Evolutionary conservation across 495 filamentous ascomycete genomes (phyloP).

Genomic region (Hapsidospora chrysogenum): DNA sequence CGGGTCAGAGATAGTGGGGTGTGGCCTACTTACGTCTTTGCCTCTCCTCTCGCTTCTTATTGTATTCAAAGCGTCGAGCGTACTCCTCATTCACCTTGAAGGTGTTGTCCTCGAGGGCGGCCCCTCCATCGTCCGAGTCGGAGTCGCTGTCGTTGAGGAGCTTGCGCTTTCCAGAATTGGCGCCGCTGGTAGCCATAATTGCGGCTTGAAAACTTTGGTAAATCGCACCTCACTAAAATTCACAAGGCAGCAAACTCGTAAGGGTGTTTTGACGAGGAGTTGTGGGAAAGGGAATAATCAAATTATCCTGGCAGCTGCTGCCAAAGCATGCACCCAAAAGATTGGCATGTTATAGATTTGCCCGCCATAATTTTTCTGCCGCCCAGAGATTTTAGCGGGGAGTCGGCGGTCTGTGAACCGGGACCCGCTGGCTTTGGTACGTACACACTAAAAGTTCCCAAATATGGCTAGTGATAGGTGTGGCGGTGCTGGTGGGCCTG

Average conservation of each 20-base stretch:
- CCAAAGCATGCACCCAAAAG: no score
- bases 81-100: slow-evolving; percentile 86
- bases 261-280: neutral
- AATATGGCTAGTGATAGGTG: no score
- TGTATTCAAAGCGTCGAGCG: slow-evolving; percentile 80
- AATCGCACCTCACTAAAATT: neutral
- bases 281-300: neutral
- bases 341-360: no score
- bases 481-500: no score
- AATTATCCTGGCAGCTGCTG: slow-evolving; percentile 1
- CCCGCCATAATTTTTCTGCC: slow-evolving; percentile 14
- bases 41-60: slow-evolving; percentile 87
- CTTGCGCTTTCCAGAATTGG: slow-evolving; percentile 15
- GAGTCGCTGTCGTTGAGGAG: slow-evolving; percentile 25
- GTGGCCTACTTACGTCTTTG: slow-evolving; percentile 47
- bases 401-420: neutral
- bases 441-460: no score
- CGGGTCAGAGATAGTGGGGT: neutral
- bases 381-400: slow-evolving; percentile 3
- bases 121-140: slow-evolving; percentile 40
- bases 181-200: neutral
- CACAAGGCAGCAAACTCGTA: neutral
- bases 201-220: slow-evolving; percentile 1
- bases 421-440: no score
- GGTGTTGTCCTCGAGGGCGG: slow-evolving; percentile 31